phyloP scores from a whole-genome alignment of 2,329 filamentous ascomycete genomes.

The Hawksworthiomyces lignivorus region DNA sequence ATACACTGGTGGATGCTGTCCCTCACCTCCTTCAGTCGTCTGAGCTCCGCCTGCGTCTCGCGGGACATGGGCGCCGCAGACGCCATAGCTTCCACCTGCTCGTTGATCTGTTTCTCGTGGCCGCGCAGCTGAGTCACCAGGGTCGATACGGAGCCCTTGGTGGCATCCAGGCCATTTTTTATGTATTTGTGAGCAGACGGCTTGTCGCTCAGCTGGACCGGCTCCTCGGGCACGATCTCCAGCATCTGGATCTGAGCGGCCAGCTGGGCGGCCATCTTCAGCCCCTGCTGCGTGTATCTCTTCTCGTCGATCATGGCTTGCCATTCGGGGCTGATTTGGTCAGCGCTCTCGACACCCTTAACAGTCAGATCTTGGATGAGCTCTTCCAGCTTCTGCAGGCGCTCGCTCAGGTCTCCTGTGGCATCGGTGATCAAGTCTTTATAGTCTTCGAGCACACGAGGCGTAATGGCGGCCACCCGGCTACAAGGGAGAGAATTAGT shows the following conservation, averaged over 20 bases:
- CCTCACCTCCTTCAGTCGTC: background rate
- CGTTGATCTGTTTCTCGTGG: background rate
- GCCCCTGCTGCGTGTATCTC: conserved; percentile 1
- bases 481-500: too few species aligned
- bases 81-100: background rate
- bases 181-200: background rate
- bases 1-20: conserved; percentile 1
- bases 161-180: background rate
- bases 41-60: background rate
- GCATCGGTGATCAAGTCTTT: too few species aligned
- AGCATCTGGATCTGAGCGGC: background rate
- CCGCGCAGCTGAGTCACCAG: background rate
- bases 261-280: background rate
- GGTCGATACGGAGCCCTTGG: background rate
- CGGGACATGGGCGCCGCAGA: background rate
- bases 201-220: background rate
- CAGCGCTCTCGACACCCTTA: background rate
- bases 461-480: too few species aligned
- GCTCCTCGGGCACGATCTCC: background rate
- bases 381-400: conserved; percentile 1
- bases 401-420: background rate
- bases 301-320: background rate
- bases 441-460: too few species aligned
- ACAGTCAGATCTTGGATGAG: background rate
- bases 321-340: background rate